Percentiles rank a stretch among this genome's conserved stretches.
Evolutionary conservation across 2,329 filamentous ascomycete genomes (phyloP).

Genomic region (Ophiostoma piceae): DNA sequence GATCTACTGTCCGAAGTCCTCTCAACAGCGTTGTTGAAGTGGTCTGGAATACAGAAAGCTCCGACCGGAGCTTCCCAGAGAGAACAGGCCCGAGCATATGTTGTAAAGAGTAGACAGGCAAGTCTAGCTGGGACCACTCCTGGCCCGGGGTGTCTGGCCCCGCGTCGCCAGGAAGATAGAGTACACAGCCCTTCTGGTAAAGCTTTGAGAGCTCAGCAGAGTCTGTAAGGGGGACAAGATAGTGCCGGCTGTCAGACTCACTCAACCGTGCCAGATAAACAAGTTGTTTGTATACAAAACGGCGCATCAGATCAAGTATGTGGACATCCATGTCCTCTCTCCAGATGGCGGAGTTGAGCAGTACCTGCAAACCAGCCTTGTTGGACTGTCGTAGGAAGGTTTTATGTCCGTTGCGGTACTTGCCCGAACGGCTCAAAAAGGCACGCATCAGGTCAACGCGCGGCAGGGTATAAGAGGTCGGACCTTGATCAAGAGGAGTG

Average conservation of each 20-base stretch:
- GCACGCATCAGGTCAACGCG: conserved; percentile 34
- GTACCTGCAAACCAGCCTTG: background rate
- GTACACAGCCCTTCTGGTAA: conserved; percentile 23
- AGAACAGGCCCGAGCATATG: conserved; percentile 8
- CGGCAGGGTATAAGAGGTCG: conserved; percentile 33
- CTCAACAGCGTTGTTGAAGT: background rate
- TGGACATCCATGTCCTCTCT: conserved; percentile 53
- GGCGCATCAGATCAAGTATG: conserved; percentile 48
- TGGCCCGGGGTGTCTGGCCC: background rate
- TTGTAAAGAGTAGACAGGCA: background rate
- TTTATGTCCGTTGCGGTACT: conserved; percentile 22
- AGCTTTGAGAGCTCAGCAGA: background rate
- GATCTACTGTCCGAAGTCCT: conserved; percentile 5
- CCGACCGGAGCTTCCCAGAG: background rate
- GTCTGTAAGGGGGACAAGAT: conserved; percentile 39
- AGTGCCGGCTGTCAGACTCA: conserved; percentile 33
- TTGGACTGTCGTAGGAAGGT: conserved; percentile 16
- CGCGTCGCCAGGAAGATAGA: conserved; percentile 12
- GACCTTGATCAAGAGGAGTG: background rate
- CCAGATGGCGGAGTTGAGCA: conserved; percentile 37
- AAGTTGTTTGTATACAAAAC: conserved; percentile 44
- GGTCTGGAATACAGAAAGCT: background rate
- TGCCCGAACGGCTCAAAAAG: conserved; percentile 27
- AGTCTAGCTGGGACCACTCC: background rate
- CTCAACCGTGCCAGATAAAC: conserved; percentile 36